Conservation (phyloP, 1,284 basidiomycete genomes). For the Cryptococcus sp. region DNA sequence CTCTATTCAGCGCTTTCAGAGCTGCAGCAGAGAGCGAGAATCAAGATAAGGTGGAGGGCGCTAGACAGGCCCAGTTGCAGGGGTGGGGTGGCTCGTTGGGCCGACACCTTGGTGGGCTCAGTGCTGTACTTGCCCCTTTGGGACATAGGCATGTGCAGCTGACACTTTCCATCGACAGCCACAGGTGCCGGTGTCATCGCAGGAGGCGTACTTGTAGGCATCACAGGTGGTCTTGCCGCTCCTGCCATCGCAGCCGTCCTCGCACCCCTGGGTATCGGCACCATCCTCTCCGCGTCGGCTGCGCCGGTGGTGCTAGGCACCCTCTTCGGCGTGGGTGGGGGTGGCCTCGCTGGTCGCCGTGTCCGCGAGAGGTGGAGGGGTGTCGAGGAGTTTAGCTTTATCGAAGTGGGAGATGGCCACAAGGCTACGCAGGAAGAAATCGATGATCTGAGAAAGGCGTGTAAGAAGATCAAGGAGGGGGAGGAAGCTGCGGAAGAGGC, state of each 20-base stretch:
- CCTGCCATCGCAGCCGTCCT: constrained; percentile 54
- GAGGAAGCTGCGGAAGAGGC: constrained; percentile 13
- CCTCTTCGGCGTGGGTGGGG: constrained; percentile 55
- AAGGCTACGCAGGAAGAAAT: constrained; percentile 38
- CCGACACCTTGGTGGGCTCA: constrained; percentile 40
- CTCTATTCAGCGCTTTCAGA: constrained; percentile 49
- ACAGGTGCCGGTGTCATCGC: constrained; percentile 54
- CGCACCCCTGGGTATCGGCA: constrained; percentile 51
- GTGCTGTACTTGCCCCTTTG: background rate
- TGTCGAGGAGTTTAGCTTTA: constrained; percentile 54
- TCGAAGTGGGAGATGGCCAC: constrained; percentile 48
- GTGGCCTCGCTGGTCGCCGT: constrained; percentile 53
- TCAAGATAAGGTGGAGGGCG: constrained; percentile 44
- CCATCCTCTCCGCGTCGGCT: constrained; percentile 48
- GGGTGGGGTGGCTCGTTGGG: constrained; percentile 53
- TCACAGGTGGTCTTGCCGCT: constrained; percentile 57
- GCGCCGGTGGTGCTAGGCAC: constrained; percentile 55
- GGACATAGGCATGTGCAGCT: background rate
- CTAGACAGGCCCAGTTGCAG: constrained; percentile 46
- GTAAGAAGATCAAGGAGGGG: constrained; percentile 18
- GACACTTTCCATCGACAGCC: constrained; percentile 26
- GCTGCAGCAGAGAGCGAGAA: constrained; percentile 21
- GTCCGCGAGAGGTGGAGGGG: constrained; percentile 55
- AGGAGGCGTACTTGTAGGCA: constrained; percentile 52
- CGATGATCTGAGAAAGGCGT: constrained; percentile 34